These are phyloP conservation scores for Amanita rubescens DNA, from an alignment of 768 basidiomycete genomes.

Conservation along the genomic window DNA sequence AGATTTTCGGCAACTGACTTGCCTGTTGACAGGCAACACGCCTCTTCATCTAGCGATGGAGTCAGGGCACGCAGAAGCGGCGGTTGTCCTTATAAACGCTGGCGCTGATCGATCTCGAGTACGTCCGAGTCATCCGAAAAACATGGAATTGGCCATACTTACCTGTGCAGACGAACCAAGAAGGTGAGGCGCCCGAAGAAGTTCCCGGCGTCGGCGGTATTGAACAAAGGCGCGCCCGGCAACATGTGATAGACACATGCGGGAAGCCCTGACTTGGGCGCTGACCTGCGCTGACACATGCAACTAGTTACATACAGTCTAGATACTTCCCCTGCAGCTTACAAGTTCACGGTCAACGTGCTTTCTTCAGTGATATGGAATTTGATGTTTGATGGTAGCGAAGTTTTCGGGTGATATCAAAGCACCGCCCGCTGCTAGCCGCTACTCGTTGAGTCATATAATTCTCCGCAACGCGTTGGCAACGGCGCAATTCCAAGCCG, in stretches of 20 bases:
- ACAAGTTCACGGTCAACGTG: too few relatives aligned
- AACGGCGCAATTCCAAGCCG: background rate
- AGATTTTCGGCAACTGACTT: background rate
- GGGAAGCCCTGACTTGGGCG: slow-evolving; percentile 40
- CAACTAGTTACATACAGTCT: too few relatives aligned
- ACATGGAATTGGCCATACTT: slow-evolving; percentile 9
- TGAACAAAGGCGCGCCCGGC: slow-evolving; percentile 76
- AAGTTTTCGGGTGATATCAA: too few relatives aligned
- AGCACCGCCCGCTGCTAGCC: too few relatives aligned
- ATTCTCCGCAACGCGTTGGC: too few relatives aligned
- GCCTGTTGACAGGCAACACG: slow-evolving; percentile 65
- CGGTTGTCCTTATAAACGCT: slow-evolving; percentile 86
- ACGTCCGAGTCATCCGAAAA: slow-evolving; percentile 29
- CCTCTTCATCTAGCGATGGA: slow-evolving; percentile 97
- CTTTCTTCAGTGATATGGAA: too few relatives aligned
- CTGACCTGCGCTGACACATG: too few relatives aligned
- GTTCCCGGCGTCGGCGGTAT: slow-evolving; percentile 84
- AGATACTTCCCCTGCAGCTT: too few relatives aligned
- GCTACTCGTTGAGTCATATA: too few relatives aligned
- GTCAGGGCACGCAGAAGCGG: slow-evolving; percentile 89
- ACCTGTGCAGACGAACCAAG: slow-evolving; percentile 62
- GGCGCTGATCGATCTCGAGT: slow-evolving; percentile 90
- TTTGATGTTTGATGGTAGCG: too few relatives aligned
- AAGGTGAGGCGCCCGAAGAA: slow-evolving; percentile 82
- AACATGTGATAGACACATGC: slow-evolving; percentile 70